These are phyloP conservation scores for Colletotrichum musae DNA, from an alignment of 2,329 filamentous ascomycete species.

Conservation along the genomic window DNA sequence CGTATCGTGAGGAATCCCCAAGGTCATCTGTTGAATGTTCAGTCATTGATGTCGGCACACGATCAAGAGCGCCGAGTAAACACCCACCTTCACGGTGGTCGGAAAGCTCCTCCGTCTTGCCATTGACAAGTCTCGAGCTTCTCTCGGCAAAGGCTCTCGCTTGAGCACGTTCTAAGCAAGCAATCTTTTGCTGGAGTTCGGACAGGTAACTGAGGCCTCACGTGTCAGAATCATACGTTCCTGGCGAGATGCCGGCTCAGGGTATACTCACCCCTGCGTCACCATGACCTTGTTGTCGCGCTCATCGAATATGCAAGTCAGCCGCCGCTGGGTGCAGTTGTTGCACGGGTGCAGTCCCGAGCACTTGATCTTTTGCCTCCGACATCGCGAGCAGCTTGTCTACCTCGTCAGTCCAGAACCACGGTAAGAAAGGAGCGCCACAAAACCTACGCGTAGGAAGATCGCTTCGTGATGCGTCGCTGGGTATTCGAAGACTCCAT, in stretches of 20 bases:
- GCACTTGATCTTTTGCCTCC: slow-evolving; percentile 38
- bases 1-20: background rate
- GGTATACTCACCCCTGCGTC: slow-evolving; percentile 21
- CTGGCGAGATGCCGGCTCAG: background rate
- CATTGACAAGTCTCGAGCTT: slow-evolving; percentile 2
- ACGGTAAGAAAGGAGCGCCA: background rate
- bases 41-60: background rate
- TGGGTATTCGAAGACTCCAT: slow-evolving; percentile 35
- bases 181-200: slow-evolving; percentile 30
- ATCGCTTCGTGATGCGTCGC: slow-evolving; percentile 32
- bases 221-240: background rate
- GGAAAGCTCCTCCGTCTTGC: background rate
- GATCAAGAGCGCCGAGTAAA: background rate
- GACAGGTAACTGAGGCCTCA: slow-evolving; percentile 11
- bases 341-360: slow-evolving; percentile 37
- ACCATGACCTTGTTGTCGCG: slow-evolving; percentile 38
- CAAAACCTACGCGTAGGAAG: slow-evolving; percentile 27
- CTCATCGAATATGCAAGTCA: slow-evolving; percentile 34
- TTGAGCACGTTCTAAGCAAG: slow-evolving; percentile 22
- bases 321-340: slow-evolving; percentile 33
- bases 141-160: slow-evolving; percentile 15
- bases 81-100: background rate
- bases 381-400: slow-evolving; percentile 34
- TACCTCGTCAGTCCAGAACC: background rate
- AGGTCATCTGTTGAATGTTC: background rate